Evolutionary conservation across 192 early-diverging fungal species (phyloP).

Genomic region (Lobulomyces angularis): DNA sequence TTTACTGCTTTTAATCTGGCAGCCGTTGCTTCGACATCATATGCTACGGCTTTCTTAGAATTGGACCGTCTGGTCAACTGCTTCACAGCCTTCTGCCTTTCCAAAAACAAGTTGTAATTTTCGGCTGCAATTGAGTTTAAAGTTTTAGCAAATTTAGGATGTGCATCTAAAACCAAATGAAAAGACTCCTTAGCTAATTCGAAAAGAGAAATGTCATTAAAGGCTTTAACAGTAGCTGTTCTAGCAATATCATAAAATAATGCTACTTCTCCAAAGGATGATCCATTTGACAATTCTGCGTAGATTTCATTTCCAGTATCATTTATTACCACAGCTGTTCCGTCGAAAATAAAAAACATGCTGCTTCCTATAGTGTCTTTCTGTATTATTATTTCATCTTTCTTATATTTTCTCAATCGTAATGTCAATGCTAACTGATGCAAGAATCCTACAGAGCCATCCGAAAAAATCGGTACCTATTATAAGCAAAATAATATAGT

Average conservation of each 20-base stretch:
- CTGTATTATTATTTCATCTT: conserved; percentile 23
- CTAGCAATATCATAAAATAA: conserved; percentile 39
- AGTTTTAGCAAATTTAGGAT: conserved; percentile 12
- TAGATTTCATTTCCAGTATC: conserved; percentile 30
- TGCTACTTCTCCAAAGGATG: conserved; percentile 45
- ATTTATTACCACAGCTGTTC: conserved; percentile 33
- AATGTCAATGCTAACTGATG: conserved; percentile 36
- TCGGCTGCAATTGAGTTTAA: conserved; percentile 29
- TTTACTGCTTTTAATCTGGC: conserved; percentile 21
- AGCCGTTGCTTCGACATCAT: conserved; percentile 29
- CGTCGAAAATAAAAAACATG: conserved; percentile 46
- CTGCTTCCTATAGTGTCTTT: conserved; percentile 27
- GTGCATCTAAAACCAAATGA: conserved; percentile 14
- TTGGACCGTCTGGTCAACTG: conserved; percentile 5
- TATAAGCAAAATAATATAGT: no score
- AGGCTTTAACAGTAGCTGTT: conserved; percentile 33
- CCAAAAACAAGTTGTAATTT: conserved; percentile 29
- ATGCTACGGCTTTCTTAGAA: conserved; percentile 11
- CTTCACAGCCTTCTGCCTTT: conserved; percentile 22
- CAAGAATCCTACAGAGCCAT: conserved; percentile 25
- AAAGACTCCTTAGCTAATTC: conserved; percentile 35
- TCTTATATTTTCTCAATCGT: conserved; percentile 20
- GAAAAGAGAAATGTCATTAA: conserved; percentile 25
- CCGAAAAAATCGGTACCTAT: conserved; percentile 37
- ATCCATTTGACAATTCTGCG: conserved; percentile 23